Conservation (phyloP, 2,329 filamentous ascomycete species). For the Sporothrix dimorphospora region DNA sequence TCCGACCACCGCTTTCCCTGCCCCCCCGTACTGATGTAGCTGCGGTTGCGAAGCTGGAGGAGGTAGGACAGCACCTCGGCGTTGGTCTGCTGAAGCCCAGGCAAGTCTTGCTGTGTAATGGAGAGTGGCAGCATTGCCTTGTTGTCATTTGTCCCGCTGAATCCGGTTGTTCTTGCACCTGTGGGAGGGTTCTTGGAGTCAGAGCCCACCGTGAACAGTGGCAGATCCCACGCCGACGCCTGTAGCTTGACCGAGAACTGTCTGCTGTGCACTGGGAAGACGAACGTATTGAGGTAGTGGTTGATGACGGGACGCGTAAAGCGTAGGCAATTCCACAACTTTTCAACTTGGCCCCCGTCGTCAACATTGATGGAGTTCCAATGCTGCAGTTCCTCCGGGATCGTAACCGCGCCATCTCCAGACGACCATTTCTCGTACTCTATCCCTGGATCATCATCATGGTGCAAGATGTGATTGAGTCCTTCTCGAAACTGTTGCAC, state of each 20-base stretch:
- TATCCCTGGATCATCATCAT: slow-evolving; percentile 57
- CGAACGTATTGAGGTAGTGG: slow-evolving; percentile 64
- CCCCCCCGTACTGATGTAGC: slow-evolving; percentile 47
- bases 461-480: slow-evolving; percentile 54
- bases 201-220: slow-evolving; percentile 43
- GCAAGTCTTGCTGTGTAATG: slow-evolving; percentile 64
- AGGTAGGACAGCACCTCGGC: slow-evolving; percentile 65
- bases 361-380: slow-evolving; percentile 64
- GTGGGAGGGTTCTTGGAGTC: too few species aligned
- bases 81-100: slow-evolving; percentile 60
- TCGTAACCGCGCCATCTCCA: slow-evolving; percentile 37
- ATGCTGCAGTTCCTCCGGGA: slow-evolving; percentile 52
- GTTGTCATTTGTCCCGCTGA: slow-evolving; percentile 73
- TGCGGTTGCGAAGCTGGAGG: slow-evolving; percentile 54
- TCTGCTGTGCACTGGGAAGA: slow-evolving; percentile 67
- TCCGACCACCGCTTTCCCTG: slow-evolving; percentile 48
- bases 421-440: slow-evolving; percentile 59
- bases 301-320: slow-evolving; percentile 57
- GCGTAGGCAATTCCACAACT: slow-evolving; percentile 56
- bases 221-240: slow-evolving; percentile 70
- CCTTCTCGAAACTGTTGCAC: slow-evolving; percentile 52
- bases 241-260: slow-evolving; percentile 67
- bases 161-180: slow-evolving; percentile 61
- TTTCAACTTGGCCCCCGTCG: slow-evolving; percentile 53
- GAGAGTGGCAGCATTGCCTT: slow-evolving; percentile 61